Evolutionary conservation across 2,329 filamentous ascomycete genomes (phyloP).

Genomic region (Myriosclerotinia scirpicola): DNA sequence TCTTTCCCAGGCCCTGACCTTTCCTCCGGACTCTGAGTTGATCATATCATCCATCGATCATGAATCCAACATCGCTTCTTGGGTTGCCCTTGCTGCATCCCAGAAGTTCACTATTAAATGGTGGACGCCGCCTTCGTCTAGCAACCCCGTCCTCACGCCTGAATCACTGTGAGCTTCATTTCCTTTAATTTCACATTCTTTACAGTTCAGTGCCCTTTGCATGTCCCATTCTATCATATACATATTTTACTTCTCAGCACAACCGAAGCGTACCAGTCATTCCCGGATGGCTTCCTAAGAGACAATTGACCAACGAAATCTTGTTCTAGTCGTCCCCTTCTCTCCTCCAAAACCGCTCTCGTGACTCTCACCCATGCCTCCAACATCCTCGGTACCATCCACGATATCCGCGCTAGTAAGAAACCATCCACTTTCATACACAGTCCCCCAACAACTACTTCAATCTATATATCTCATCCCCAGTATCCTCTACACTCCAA

Average conservation of each 20-base stretch:
- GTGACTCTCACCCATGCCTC: slow-evolving; percentile 73
- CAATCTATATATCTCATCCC: too few relatives aligned
- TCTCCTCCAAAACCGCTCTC: slow-evolving; percentile 64
- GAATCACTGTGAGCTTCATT: slow-evolving; percentile 16
- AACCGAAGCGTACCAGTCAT: too few relatives aligned
- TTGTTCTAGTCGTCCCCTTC: slow-evolving; percentile 43
- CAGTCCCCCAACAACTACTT: background rate
- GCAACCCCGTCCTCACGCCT: slow-evolving; percentile 42
- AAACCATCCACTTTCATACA: too few relatives aligned
- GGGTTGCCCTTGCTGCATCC: slow-evolving; percentile 65
- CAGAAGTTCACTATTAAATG: slow-evolving; percentile 65
- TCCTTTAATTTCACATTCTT: background rate
- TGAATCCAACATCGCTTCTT: slow-evolving; percentile 74
- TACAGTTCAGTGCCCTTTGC: background rate
- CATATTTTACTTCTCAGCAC: background rate
- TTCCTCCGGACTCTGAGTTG: slow-evolving; percentile 61
- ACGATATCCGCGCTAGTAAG: slow-evolving; percentile 51
- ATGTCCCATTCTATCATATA: background rate
- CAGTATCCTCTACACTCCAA: background rate
- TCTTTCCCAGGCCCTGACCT: slow-evolving; percentile 56
- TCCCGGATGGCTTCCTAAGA: background rate
- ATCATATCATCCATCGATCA: slow-evolving; percentile 73
- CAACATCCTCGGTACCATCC: slow-evolving; percentile 72
- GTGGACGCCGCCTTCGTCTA: slow-evolving; percentile 57
- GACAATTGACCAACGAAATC: background rate